Evolutionary conservation across 1,284 basidiomycete genomes (phyloP), one percentile per base, ranked within the genome.

Genomic region (Spongiforma sp.): DNA sequence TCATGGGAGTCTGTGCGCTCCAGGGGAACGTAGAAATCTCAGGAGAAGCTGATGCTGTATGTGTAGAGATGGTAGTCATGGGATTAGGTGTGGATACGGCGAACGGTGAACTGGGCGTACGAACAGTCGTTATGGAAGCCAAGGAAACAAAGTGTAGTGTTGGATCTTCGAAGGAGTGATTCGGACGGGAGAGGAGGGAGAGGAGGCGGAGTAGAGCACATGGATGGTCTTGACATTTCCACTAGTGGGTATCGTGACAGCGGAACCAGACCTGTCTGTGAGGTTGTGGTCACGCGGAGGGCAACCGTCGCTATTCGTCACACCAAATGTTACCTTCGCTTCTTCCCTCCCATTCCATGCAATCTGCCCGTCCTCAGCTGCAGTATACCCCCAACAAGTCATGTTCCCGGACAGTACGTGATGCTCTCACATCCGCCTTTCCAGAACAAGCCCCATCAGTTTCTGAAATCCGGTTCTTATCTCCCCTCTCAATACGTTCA

Each of bases 21-120:
- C 32, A 86, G 67, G 7, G 82, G 80, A 82, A 81, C 1, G 79
- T 65, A 37, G 78, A 71, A 5, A 69, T 69, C n/a, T 79, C 78
- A 0, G 79, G 77, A 10, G 81, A 79, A 50, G 81, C 83, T 1
- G 85, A 85, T 4, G 86, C 88, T 0, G 87, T 90, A 64, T 88
- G 85, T 0, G 85, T 75, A 1, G 89, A 90, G n/a, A 92, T 64
- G 6, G 89, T 89, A 30, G 89, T 92, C 34, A 90, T 92, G 2
- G 89, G 80, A 64, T 83, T 84, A 1, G 87, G 82, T 0, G 84
- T 84, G 15, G 86, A 82, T 52, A 88, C 59, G 3, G 78, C 77
- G 67, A 84, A 79, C 48, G 80, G 68, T 39, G 82, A n/a, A n/a
- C 79, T 69, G 66, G 74, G 75, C 17, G 79, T 83, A 48, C 89